Evolutionary conservation across 805 yeast species (phyloP).

Genomic region (Kuraishia molischiana): DNA sequence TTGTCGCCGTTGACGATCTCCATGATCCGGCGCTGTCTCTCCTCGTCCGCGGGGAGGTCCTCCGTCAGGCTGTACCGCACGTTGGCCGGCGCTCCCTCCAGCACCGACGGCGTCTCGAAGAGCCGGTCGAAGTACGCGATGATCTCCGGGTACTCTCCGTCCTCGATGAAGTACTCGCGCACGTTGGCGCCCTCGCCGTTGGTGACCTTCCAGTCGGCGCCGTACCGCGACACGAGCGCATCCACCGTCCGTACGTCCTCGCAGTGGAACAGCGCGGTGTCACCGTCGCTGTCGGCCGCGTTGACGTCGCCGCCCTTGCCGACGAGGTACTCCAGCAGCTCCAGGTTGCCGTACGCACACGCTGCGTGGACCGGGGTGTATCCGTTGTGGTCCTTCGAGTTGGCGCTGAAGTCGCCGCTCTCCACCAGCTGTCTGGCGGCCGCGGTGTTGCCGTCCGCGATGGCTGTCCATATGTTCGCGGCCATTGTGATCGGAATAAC

Average conservation of each 20-base stretch:
- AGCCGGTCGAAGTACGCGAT: constrained; percentile 48
- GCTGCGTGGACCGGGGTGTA: constrained; percentile 98
- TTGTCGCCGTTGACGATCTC: constrained; percentile 65
- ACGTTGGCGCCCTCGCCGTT: constrained; percentile 75
- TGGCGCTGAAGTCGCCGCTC: constrained; percentile 46
- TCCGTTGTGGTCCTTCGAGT: constrained; percentile 83
- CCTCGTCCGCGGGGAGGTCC: constrained; percentile 20
- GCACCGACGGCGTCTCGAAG: constrained; percentile 5
- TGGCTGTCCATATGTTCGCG: constrained; percentile 87
- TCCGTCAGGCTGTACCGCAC: not conserved
- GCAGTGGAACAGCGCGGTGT: constrained; percentile 87
- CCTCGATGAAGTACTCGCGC: constrained; percentile 68
- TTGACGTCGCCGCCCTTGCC: constrained; percentile 69
- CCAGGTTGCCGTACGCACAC: constrained; percentile 80
- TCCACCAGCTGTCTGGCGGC: constrained; percentile 48
- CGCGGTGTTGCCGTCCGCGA: constrained; percentile 69
- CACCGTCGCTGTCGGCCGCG: constrained; percentile 81
- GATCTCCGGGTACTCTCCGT: constrained; percentile 76
- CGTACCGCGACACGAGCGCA: constrained; percentile 51
- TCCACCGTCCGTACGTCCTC: constrained; percentile 65
- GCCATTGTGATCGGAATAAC: constrained; percentile 2
- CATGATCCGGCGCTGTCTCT: constrained; percentile 54
- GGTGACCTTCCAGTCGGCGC: constrained; percentile 53
- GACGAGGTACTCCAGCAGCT: constrained; percentile 50
- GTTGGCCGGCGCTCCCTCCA: not conserved